Conservation (phyloP, 1,284 basidiomycete genomes). For the Abortiporus biennis region DNA sequence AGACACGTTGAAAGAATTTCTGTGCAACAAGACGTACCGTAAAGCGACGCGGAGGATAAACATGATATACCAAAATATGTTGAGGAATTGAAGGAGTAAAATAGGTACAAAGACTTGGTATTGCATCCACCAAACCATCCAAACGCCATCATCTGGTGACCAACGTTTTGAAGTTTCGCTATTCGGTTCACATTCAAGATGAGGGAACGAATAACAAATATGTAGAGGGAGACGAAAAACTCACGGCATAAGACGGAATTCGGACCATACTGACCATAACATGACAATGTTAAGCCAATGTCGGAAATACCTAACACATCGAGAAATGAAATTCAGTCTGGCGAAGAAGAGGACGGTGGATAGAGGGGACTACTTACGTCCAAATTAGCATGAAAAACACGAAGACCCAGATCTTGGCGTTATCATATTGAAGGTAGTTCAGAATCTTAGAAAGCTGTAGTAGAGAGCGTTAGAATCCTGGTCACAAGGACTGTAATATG, state of each 20-base stretch:
- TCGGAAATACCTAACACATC: slow-evolving; percentile 96
- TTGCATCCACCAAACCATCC: slow-evolving; percentile 75
- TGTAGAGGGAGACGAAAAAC: slow-evolving; percentile 25
- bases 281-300: slow-evolving; percentile 90
- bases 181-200: no score
- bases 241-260: slow-evolving; percentile 79
- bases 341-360: neutral
- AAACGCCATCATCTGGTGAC: slow-evolving; percentile 60
- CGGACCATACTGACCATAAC: slow-evolving; percentile 80
- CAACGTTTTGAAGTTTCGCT: slow-evolving; percentile 59
- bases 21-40: slow-evolving; percentile 35
- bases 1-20: no score
- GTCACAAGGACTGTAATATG: no score
- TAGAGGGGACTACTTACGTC: slow-evolving; percentile 54
- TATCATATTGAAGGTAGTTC: slow-evolving; percentile 77
- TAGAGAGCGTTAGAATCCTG: no score
- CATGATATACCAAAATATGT: slow-evolving; percentile 88
- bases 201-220: neutral
- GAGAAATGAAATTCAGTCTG: no score
- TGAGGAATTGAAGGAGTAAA: slow-evolving; percentile 72
- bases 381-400: slow-evolving; percentile 69
- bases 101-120: slow-evolving; percentile 79
- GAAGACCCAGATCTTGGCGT: slow-evolving; percentile 63
- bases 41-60: slow-evolving; percentile 68
- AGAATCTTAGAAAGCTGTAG: slow-evolving; percentile 75